Base-by-base conservation (phyloP, 1,284 basidiomycete species). In the Fistulinella cinereoalba region DNA sequence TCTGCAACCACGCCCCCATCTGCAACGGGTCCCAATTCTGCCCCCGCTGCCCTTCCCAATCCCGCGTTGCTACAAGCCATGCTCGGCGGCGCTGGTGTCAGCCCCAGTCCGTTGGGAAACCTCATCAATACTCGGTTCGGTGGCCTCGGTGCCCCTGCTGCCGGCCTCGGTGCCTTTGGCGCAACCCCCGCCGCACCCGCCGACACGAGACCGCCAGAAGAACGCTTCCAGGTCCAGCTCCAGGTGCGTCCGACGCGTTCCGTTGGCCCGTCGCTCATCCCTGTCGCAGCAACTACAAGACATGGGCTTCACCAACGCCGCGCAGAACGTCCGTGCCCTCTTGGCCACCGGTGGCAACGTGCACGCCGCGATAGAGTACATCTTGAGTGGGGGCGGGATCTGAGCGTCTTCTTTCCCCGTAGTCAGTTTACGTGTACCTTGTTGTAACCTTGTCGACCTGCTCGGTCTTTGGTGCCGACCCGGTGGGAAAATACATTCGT, bases 331-430 rank as follows among this genome's bases (percentile, higher is more conserved):
- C n/a, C 76, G 91, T 16, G 92, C 92, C 9, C 71, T 96, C 44
- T 75, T 91, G 23, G 88, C 88, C 38, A 94, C 91, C 0, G 92
- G 82, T 18, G 92, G 92, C 6, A 93, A 94, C 60, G 90, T 96
- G 24, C 81, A 94, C 64, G 79, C 85, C 22, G 92, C 92, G 31
- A 89, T 96, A 57, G 92, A 95, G 70, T 92, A 95, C 62, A 92
- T 96, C 55, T 76, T 96, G 50, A 70, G 75, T 37, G 90, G 90
- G 2, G 85, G 87, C 11, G 87, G 88, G 22, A 36, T 88, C 52
- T 85, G 40, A 68, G 12, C 25, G 25, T n/a, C n/a, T n/a, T n/a
- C n/a, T n/a, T n/a, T n/a, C n/a, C n/a, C n/a, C n/a, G n/a, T n/a
- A n/a, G n/a, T n/a, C n/a, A n/a, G n/a, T n/a, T n/a, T n/a, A n/a